Evolutionary conservation across 345 rosid genomes (phyloP).

Genomic region (Trapa incisa): DNA sequence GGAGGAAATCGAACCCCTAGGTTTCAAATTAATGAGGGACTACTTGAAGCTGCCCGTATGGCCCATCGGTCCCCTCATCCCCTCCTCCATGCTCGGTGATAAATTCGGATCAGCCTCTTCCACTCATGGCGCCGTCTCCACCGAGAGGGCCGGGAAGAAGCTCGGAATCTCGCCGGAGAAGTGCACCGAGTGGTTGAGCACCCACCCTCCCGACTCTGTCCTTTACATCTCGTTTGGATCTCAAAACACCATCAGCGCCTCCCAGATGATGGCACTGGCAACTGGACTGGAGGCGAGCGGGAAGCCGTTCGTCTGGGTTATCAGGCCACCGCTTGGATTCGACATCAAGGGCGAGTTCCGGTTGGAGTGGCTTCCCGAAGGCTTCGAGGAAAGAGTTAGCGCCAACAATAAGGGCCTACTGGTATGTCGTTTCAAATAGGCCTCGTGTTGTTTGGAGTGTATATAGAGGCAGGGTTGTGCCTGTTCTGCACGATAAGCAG

Average conservation of each 20-base stretch:
- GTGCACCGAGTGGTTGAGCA: slow-evolving; percentile 30
- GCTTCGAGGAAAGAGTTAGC: slow-evolving; percentile 23
- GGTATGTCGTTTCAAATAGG: slow-evolving; percentile 5
- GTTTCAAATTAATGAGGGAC: slow-evolving; percentile 20
- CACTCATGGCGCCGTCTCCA: background rate
- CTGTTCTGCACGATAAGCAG: too few species aligned
- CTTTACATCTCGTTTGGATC: slow-evolving; percentile 42
- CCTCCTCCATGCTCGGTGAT: slow-evolving; percentile 11
- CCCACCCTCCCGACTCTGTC: slow-evolving; percentile 19
- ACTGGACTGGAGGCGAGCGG: slow-evolving; percentile 28
- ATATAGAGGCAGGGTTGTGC: too few species aligned
- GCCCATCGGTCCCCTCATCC: slow-evolving; percentile 34
- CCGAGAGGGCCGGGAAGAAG: slow-evolving; percentile 13
- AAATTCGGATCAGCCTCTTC: background rate
- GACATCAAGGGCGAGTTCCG: slow-evolving; percentile 23
- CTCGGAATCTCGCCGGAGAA: slow-evolving; percentile 20
- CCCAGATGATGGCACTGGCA: slow-evolving; percentile 39
- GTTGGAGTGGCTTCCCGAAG: slow-evolving; percentile 36
- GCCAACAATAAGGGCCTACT: slow-evolving; percentile 18
- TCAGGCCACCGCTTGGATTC: slow-evolving; percentile 36
- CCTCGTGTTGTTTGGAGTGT: too few species aligned
- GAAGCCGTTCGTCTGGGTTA: slow-evolving; percentile 39
- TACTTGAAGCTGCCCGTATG: slow-evolving; percentile 26
- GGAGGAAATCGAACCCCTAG: slow-evolving; percentile 27
- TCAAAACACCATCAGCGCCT: slow-evolving; percentile 26